These are phyloP conservation scores for Pistacia integerrima DNA, from an alignment of 345 rosid genomes.

Conservation along the genomic window DNA sequence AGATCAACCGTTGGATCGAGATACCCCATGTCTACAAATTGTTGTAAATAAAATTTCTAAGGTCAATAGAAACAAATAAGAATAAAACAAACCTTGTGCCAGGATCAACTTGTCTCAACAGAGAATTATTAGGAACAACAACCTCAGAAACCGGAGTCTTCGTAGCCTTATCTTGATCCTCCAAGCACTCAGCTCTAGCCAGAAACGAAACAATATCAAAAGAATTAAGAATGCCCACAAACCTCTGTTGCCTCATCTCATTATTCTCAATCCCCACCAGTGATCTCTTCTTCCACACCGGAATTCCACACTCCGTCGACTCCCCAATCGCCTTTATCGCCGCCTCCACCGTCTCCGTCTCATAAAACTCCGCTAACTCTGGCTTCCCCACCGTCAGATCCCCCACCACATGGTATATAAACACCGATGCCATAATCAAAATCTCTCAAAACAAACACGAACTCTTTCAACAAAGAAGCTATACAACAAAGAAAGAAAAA, in stretches of 20 bases:
- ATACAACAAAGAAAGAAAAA: not conserved
- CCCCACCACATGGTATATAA: conserved; percentile 89
- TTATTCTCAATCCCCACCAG: conserved; percentile 57
- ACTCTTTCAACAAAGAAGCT: not conserved
- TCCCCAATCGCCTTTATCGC: conserved; percentile 86
- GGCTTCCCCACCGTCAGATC: conserved; percentile 99
- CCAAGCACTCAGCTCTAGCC: conserved; percentile 71
- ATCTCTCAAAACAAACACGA: not conserved
- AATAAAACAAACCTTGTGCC: conserved; percentile 64
- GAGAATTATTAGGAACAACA: conserved; percentile 53
- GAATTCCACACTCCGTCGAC: conserved; percentile 90
- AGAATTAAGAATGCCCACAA: conserved; percentile 86
- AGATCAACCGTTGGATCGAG: no score
- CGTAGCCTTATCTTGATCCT: conserved; percentile 82
- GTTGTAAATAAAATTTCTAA: not conserved
- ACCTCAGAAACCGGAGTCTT: conserved; percentile 81
- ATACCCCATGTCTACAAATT: no score
- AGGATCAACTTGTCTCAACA: conserved; percentile 88
- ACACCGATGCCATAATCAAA: conserved; percentile 74
- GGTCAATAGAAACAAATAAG: not conserved
- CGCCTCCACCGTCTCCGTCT: conserved; percentile 81
- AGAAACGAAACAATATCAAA: conserved; percentile 80
- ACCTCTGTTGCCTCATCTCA: conserved; percentile 79
- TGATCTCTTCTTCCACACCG: conserved; percentile 81
- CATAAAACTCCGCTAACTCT: conserved; percentile 79